Evolutionary conservation across 1,284 basidiomycete species (phyloP), one percentile per base, ranked within the genome.

Genomic region (Tilletia horrida): DNA sequence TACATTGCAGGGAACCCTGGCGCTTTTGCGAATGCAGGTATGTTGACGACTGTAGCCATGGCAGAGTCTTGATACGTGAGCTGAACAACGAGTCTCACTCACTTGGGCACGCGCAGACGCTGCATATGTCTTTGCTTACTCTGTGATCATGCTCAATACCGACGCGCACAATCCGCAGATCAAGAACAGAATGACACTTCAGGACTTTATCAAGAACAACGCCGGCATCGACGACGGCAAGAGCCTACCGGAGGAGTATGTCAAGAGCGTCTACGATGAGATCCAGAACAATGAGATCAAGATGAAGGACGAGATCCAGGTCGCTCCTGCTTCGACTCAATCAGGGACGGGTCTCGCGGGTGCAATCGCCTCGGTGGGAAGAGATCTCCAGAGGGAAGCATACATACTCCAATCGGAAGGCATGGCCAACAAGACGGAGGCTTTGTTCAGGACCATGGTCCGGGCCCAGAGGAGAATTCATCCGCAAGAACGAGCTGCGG

Each of bases 111-210:
- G 44, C 14, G 35, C 62, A n/a, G 80, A 81, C 64, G 80, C 79
- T 2, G 79, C 79, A 0, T 81, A 81, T 67, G 76, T 81, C n/a
- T 76, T 81, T 59, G 79, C 80, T 3, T 81, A 81, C 70, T 81
- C 80, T 68, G 78, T 81, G 45, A 81, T 81, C 67, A 80, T 81
- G 80, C 76, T 81, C 71, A 81, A 81, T 62, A 81, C 80, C 11
- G 80, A 81, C 43, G 80, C 80, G 29, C 80, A 81, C 71, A 81
- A 77, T 62, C 76, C 74, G 23, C 80, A 81, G 70, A 77, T 81
- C 62, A 81, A 81, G 75, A 75, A 80, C 45, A 69, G 80, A 61
- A 81, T 81, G 80, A 74, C 77, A 43, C 67, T 81, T 7, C 71
- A 79, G 44, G 80, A 81, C 68, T 81, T 81, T 68, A 65, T 80